phyloP scores from a whole-genome alignment of 78 protist species.

The Cavenderia fasciculata region DNA sequence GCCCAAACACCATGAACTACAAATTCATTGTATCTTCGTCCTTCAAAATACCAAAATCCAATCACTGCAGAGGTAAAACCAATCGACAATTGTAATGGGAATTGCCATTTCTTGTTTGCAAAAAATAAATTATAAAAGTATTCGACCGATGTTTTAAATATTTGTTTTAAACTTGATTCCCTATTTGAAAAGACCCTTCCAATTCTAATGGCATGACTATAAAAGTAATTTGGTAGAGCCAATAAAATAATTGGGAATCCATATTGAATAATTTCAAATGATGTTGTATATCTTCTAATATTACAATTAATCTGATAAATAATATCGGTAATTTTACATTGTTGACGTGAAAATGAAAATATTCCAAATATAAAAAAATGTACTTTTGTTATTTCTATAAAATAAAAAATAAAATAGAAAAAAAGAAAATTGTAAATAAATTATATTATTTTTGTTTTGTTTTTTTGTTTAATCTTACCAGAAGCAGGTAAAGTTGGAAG shows the following conservation, averaged over 20 bases:
- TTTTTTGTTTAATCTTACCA: not conserved
- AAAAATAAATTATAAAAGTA: not conserved
- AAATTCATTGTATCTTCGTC: not conserved
- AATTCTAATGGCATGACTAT: too few relatives aligned
- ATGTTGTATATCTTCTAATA: not conserved
- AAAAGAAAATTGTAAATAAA: too few relatives aligned
- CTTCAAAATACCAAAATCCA: not conserved
- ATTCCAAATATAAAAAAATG: not conserved
- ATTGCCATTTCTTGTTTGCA: not conserved
- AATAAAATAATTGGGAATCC: not conserved
- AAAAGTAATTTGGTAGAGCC: not conserved
- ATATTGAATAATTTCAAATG: not conserved
- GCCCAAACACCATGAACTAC: not conserved
- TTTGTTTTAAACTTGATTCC: too few relatives aligned
- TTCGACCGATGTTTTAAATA: too few relatives aligned
- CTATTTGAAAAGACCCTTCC: too few relatives aligned
- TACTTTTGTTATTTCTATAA: not conserved
- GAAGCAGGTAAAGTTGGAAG: not conserved
- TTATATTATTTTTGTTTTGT: too few relatives aligned
- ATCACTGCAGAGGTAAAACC: not conserved
- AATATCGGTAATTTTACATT: not conserved
- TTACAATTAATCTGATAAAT: not conserved
- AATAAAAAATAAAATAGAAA: not conserved
- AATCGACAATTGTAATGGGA: slow-evolving; percentile 3
- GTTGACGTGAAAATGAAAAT: not conserved